Base-by-base conservation (phyloP, 305 asterid genomes). In the Solanum aculeatissimum region DNA sequence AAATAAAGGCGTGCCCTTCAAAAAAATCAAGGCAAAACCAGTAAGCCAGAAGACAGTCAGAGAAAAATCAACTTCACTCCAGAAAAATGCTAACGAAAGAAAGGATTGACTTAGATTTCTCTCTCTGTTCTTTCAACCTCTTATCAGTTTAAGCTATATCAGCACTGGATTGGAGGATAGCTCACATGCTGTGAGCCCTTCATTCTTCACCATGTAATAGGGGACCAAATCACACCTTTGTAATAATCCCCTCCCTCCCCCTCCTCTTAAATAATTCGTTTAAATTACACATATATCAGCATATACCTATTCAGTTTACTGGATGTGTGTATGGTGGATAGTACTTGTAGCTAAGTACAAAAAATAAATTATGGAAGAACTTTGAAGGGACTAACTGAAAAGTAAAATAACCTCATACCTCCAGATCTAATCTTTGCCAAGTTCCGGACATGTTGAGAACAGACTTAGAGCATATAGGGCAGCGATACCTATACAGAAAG, bases 391-490 rank as follows among this genome's bases (percentile, higher is more conserved):
- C 27, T 32, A 84, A 81, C 55, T 49, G 62, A 86, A 75, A 66
- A 55, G 79, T 45, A 68, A 85, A 69, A 86, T 58, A 32, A 60
- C 29, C 75, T 60, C 84, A 66, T 92, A 95, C 98, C 96, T 96
- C 98, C 86, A 72, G 89, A 74, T 96, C 97, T 88, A 94, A 82
- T 87, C 89, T 90, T 89, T 89, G 92, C 99, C 99, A 96, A 55
- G 82, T 80, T 43, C 53, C 27, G n/a, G 95, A 86, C 98, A 95
- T 95, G 88, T 94, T 87, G 65, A 77, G 32, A 62, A 89, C 88
- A 12, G 97, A 95, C 88, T 96, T 96, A 85, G 91, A 94, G 92
- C 98, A 96, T 88, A 94, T 88, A 71, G 99, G 99, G 85, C 98
- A 96, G 47, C 97, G 97, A 82, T 92, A 96, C 90, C 99, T 96